A percentile compares a stretch with the other conserved stretches of the same genome.
phyloP scores from a whole-genome alignment of 1,139 yeast species.

The Suhomyces yuchorum region DNA sequence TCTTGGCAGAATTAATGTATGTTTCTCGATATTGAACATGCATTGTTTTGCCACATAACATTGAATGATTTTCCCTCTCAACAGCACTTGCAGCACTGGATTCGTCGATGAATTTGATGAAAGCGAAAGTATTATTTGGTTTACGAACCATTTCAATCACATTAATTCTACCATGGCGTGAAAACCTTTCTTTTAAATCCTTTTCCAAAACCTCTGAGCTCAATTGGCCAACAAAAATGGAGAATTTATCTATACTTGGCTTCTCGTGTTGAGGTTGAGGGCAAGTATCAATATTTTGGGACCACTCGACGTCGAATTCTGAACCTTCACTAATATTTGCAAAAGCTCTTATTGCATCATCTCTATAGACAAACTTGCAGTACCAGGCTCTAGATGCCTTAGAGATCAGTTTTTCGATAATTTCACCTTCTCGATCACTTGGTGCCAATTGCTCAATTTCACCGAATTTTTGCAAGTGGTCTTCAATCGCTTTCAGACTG shows the following conservation, averaged over 20 bases:
- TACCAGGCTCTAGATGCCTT: slow-evolving; percentile 58
- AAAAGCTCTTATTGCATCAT: slow-evolving; percentile 88
- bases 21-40: slow-evolving; percentile 81
- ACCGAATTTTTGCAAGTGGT: slow-evolving; percentile 57
- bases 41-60: slow-evolving; percentile 70
- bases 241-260: slow-evolving; percentile 59
- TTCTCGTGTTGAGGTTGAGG: not conserved
- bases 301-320: slow-evolving; percentile 73
- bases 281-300: slow-evolving; percentile 64
- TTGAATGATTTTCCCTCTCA: slow-evolving; percentile 78
- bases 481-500: slow-evolving; percentile 35
- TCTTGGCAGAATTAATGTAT: slow-evolving; percentile 28
- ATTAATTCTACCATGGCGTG: slow-evolving; percentile 63
- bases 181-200: slow-evolving; percentile 59
- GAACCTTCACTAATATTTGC: slow-evolving; percentile 61
- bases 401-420: slow-evolving; percentile 18
- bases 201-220: slow-evolving; percentile 55
- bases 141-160: slow-evolving; percentile 54
- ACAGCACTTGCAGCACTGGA: slow-evolving; percentile 83
- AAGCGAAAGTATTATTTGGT: slow-evolving; percentile 63
- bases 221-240: slow-evolving; percentile 79
- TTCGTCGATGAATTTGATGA: slow-evolving; percentile 63
- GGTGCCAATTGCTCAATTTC: slow-evolving; percentile 70
- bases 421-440: slow-evolving; percentile 43
- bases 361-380: slow-evolving; percentile 78